A percentile compares a stretch with the other conserved stretches of the same genome.
phyloP scores from a whole-genome alignment of 257 asterid genomes.

The Fraxinus excelsior region DNA sequence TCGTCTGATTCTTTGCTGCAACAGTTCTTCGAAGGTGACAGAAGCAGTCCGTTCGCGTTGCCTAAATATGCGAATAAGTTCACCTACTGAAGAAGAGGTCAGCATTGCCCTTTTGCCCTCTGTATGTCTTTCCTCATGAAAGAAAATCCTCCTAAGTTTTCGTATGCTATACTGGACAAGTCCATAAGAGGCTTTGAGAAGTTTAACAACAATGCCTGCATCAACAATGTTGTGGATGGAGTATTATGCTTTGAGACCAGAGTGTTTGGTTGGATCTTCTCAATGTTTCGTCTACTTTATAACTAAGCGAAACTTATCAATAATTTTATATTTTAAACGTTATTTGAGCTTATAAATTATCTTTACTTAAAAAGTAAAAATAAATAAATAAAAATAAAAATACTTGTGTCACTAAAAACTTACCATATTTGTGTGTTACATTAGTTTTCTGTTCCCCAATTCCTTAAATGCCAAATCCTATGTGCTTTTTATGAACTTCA shows the following conservation, averaged over 20 bases:
- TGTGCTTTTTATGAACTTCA: neutral
- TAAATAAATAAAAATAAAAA: neutral
- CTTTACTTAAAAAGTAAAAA: neutral
- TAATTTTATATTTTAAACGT: neutral
- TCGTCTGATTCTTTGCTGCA: constrained; percentile 89
- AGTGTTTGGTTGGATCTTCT: neutral
- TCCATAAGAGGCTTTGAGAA: neutral
- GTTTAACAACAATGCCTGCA: neutral
- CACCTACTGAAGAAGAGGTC: constrained; percentile 86
- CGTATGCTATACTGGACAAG: neutral
- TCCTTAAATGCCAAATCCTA: neutral
- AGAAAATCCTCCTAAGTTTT: neutral
- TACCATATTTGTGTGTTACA: neutral
- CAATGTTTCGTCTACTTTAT: neutral
- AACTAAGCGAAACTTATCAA: neutral
- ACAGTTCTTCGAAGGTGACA: constrained; percentile 95
- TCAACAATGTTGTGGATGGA: neutral
- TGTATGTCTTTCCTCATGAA: neutral
- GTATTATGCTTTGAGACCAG: neutral
- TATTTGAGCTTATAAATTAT: neutral
- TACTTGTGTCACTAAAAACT: neutral
- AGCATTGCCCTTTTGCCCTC: constrained; percentile 24
- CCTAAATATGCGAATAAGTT: constrained; percentile 81
- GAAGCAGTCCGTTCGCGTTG: constrained; percentile 99
- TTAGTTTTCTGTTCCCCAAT: neutral